Base-by-base conservation (phyloP, 148 eudicot genomes). In the Chenopodium suecicum region DNA sequence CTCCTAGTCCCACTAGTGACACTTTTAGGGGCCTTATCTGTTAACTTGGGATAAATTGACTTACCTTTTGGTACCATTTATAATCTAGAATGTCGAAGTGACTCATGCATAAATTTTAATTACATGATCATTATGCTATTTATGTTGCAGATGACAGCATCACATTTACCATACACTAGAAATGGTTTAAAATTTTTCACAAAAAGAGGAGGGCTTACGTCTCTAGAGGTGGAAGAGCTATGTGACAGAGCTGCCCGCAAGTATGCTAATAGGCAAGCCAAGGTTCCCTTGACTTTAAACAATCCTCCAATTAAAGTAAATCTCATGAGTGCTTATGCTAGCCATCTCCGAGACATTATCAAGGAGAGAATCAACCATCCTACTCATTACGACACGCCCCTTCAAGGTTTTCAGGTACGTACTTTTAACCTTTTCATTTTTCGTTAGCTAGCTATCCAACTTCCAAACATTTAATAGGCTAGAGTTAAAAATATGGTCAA, bases 121-220 rank as follows among this genome's bases (percentile, higher is more conserved):
- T 56, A 56, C 62, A 2, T 7, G 17, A 17, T 14, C 16, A 12
- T 3, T 14, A 17, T 17, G 19, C 5, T 58, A 19, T 14, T 58
- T 58, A 19, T 41, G 69, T 20, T 80, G 84, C 83, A 95, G 99
- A 92, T 95, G 97, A 95, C 99, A 23, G 98, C 99, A 10, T 95
- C 99, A 13, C 99, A 95, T 82, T 88, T 95, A 85, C 98, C 99
- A 19, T 93, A 92, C 88, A 95, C 99, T 9, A 88, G 99, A 22
- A 95, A 95, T 13, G 99, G 99, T 3, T 89, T 95, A 27, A 95
- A 95, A 60, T 95, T 95, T 77, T 95, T 95, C 85, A 95, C 98
- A 13, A 91, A 83, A 84, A 88, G 83, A 78, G 99, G 99, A 3
- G 98, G 99, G 11, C 81, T 95, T 1, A 92, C 99, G 2, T 93